Evolutionary conservation across 2,329 filamentous ascomycete species (phyloP), one percentile per base, ranked within the genome.

Genomic region (Fusarium ramigenum): DNA sequence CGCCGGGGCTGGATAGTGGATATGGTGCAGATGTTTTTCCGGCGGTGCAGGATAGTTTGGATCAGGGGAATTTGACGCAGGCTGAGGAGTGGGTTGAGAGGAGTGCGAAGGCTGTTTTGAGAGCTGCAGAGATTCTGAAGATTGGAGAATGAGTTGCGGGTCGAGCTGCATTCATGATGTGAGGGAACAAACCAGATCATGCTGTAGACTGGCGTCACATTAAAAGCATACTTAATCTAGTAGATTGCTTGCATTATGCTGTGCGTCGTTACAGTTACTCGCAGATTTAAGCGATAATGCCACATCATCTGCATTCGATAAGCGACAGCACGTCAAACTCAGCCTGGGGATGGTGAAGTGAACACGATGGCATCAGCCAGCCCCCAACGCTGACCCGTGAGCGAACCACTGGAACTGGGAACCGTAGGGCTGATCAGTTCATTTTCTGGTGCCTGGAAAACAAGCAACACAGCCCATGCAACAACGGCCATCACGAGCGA

Each of bases 401-500:
- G 32, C 40, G 54, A 58, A 58, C 34, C 34, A 15, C 15, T 9
- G 15, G 34, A n/a, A n/a, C n/a, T n/a, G n/a, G n/a, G n/a, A n/a
- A n/a, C n/a, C n/a, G n/a, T 7, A 18, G 66, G 77, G 77, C 77
- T 78, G 74, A 78, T 67, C 53, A 60, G 39, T 30, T 28, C 40
- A 30, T 46, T 66, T 66, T 65, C 72, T 67, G 76, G 68, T 74
- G 75, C 72, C 76, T 78, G 67, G 70, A 70, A 69, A 53, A 36
- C 7, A 69, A 76, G 74, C 71, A 73, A 75, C 70, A 75, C 69
- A 73, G 72, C 73, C 77, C 78, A 75, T 77, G 75, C 56, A 76
- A 80, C 73, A 78, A 60, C 62, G 78, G 75, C 66, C 78, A 62
- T 68, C 81, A 81, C 75, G 76, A 79, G 76, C 77, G 75, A 79